Evolutionary conservation across 2,329 filamentous ascomycete species (phyloP).

Genomic region (Trichoderma endophyticum): DNA sequence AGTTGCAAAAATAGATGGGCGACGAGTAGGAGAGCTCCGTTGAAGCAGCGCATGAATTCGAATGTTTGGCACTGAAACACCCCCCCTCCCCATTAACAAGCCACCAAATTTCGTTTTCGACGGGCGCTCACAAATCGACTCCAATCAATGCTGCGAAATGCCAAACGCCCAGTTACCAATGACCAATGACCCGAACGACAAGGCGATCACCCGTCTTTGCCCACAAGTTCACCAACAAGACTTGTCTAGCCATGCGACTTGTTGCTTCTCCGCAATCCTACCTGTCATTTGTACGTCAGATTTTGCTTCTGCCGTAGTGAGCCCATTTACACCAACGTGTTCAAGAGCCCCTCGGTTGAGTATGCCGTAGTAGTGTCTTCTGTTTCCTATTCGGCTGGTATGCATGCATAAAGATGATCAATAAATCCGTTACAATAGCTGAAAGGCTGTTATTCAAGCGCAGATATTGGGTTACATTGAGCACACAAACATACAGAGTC

Average conservation of each 20-base stretch:
- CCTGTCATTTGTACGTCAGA: conserved; percentile 7
- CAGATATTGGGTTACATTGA: conserved; percentile 7
- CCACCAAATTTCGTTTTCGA: background rate
- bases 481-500: background rate
- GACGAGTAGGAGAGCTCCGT: background rate
- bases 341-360: background rate
- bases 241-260: background rate
- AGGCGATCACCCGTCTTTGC: conserved; percentile 2
- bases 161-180: background rate
- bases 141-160: background rate
- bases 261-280: background rate
- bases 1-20: conserved; percentile 8
- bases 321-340: background rate
- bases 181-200: background rate
- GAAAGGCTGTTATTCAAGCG: background rate
- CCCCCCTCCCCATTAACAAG: background rate
- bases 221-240: background rate
- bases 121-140: background rate
- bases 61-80: conserved; percentile 7
- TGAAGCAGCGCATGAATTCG: background rate
- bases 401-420: background rate
- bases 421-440: background rate
- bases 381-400: background rate
- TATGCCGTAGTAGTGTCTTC: background rate
- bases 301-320: background rate